phyloP scores from a whole-genome alignment of 2,329 filamentous ascomycete species.

The Anisogramma anomala region DNA sequence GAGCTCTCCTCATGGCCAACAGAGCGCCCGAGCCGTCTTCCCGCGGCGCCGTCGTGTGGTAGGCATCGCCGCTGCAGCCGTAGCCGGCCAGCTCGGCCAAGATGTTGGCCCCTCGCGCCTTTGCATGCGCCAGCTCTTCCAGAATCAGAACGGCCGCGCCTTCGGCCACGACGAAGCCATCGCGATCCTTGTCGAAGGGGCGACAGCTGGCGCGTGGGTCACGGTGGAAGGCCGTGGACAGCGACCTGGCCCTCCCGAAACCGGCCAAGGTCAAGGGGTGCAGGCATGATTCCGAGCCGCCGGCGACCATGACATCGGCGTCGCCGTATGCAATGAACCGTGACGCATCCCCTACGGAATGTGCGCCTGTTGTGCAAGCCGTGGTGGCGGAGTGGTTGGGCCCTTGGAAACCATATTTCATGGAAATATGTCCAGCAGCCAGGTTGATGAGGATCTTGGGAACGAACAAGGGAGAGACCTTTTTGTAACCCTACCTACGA shows the following conservation, averaged over 20 bases:
- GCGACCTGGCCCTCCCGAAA: conserved; percentile 75
- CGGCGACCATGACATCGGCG: conserved; percentile 92
- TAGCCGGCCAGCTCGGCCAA: conserved; percentile 88
- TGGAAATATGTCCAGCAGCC: conserved; percentile 87
- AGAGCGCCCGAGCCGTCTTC: conserved; percentile 73
- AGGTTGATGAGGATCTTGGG: conserved; percentile 90
- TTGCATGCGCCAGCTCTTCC: conserved; percentile 85
- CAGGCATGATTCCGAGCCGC: conserved; percentile 88
- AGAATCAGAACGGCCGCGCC: conserved; percentile 80
- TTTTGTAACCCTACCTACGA: conserved; percentile 64
- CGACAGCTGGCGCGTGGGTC: conserved; percentile 60
- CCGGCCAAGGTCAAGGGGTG: conserved; percentile 88
- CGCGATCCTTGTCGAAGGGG: conserved; percentile 70
- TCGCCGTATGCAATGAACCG: conserved; percentile 85
- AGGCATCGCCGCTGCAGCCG: conserved; percentile 77
- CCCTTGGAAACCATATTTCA: conserved; percentile 79
- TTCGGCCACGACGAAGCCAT: conserved; percentile 87
- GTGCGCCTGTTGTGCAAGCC: conserved; percentile 90
- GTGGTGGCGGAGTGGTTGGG: conserved; percentile 91
- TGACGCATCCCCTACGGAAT: conserved; percentile 89
- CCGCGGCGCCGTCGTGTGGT: conserved; percentile 86
- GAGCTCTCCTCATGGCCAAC: conserved; percentile 72
- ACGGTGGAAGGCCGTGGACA: conserved; percentile 72
- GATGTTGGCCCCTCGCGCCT: conserved; percentile 62
- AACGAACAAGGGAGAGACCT: conserved; percentile 87